phyloP scores from a whole-genome alignment of 129 eudicot species.

The carrot (Daucus carota) region DH1_v3.0 NC_030383.2:829001-829500 shows the following conservation, averaged over 20 bases:
- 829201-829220: neutral
- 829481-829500: constrained; percentile 95
- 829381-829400: constrained; percentile 60
- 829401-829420: constrained; percentile 90
- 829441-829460: constrained; percentile 62
- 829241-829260: neutral
- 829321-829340: constrained; percentile 58
- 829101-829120: neutral
- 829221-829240: neutral
- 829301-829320: constrained; percentile 6
- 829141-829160: neutral
- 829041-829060: neutral
- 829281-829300: neutral
- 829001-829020: neutral
- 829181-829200: neutral
- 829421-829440: constrained; percentile 95
- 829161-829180: neutral
- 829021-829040: neutral
- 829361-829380: constrained; percentile 64
- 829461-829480: constrained; percentile 67
- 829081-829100: neutral
- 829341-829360: constrained; percentile 94
- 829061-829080: neutral
- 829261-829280: neutral
- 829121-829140: neutral